Evolutionary conservation across 1,139 yeast species (phyloP).

Genomic region (Geotrichum australiense): DNA sequence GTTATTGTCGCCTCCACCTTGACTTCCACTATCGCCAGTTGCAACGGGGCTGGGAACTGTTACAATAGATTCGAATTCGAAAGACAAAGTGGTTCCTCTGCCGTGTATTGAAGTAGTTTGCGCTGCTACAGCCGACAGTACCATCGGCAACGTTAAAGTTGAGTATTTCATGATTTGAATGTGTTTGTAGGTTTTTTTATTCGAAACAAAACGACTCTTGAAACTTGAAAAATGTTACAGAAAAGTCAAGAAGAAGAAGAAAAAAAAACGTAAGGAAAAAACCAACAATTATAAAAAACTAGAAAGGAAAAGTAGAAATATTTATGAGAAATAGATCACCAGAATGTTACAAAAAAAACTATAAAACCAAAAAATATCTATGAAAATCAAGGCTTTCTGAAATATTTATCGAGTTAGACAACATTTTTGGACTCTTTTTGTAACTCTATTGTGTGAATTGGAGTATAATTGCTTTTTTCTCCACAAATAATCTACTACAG

Average conservation of each 20-base stretch:
- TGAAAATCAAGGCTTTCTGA: too few relatives aligned
- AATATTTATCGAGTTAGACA: too few relatives aligned
- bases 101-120: slow-evolving; percentile 4
- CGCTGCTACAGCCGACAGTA: slow-evolving; percentile 1
- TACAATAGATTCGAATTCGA: slow-evolving; percentile 10
- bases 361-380: too few relatives aligned
- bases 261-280: not conserved
- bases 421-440: too few relatives aligned
- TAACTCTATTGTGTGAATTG: too few relatives aligned
- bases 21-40: slow-evolving; percentile 1
- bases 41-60: slow-evolving; percentile 2
- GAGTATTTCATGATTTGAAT: slow-evolving; percentile 10
- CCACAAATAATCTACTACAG: too few relatives aligned
- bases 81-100: slow-evolving; percentile 9
- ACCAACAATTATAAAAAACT: not conserved
- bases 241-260: not conserved
- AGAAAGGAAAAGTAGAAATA: too few relatives aligned
- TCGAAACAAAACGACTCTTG: not conserved
- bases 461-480: too few relatives aligned
- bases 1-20: too few relatives aligned
- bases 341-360: too few relatives aligned
- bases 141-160: not conserved
- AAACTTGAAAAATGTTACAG: too few relatives aligned
- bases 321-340: too few relatives aligned
- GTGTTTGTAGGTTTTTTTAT: not conserved